Evolutionary conservation across 2,329 filamentous ascomycete genomes (phyloP).

Genomic region (Beauveria asiatica): DNA sequence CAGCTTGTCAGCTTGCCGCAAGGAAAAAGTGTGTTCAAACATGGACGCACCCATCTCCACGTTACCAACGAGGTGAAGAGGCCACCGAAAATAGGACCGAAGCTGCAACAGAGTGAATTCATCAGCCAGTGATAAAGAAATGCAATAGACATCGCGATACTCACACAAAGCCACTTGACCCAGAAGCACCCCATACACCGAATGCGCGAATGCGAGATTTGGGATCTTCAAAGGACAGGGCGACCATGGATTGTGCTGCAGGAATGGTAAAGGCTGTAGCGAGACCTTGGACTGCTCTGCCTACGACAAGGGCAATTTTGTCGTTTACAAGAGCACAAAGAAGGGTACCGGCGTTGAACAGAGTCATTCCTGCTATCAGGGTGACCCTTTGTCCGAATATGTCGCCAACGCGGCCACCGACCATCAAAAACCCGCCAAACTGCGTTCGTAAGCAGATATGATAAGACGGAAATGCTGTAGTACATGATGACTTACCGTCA

Average conservation of each 20-base stretch:
- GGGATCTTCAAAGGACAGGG: constrained; percentile 10
- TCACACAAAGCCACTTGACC: constrained; percentile 12
- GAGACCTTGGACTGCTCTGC: constrained; percentile 10
- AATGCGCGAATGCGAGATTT: constrained; percentile 11
- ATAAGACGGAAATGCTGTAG: background rate
- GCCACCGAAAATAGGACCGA: constrained; percentile 12
- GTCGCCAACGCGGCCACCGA: constrained; percentile 10
- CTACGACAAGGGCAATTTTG: constrained; percentile 6
- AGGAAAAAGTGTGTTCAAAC: background rate
- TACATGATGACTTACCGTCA: background rate
- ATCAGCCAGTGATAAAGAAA: background rate
- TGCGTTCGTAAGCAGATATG: background rate
- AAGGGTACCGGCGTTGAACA: constrained; percentile 7
- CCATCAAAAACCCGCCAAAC: constrained; percentile 13
- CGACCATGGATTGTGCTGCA: constrained; percentile 10
- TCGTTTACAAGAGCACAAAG: constrained; percentile 9
- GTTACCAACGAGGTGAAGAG: constrained; percentile 11
- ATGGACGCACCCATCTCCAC: constrained; percentile 9
- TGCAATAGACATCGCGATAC: background rate
- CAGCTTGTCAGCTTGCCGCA: background rate
- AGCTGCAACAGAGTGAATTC: background rate
- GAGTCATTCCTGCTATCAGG: constrained; percentile 9
- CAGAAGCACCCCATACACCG: constrained; percentile 11
- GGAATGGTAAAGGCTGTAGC: constrained; percentile 13
- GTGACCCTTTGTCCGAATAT: constrained; percentile 11